Conservation (phyloP, 225 moss, liverwort and hornwort species). For the Marchantia paleacea region DNA sequence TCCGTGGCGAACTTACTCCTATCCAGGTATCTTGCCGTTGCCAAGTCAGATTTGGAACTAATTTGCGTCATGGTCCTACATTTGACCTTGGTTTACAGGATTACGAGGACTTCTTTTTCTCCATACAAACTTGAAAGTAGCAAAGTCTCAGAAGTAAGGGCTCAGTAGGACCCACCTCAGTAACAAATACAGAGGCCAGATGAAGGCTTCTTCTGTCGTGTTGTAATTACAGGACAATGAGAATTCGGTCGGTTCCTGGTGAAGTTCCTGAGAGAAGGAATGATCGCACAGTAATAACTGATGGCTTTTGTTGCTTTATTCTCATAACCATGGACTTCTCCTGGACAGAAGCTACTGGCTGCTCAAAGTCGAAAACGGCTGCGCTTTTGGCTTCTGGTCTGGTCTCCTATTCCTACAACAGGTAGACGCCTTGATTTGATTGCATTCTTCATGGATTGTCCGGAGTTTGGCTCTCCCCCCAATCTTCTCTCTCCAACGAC, state of each 20-base stretch:
- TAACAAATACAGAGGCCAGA: too few relatives aligned
- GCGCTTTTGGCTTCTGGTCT: neutral
- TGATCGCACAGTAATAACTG: neutral
- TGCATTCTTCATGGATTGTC: neutral
- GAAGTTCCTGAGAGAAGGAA: neutral
- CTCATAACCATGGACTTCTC: neutral
- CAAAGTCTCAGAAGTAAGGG: too few relatives aligned
- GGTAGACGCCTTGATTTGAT: neutral
- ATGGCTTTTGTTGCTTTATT: neutral
- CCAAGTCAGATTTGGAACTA: too few relatives aligned
- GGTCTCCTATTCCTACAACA: neutral
- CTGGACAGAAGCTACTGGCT: neutral
- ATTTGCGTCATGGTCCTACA: too few relatives aligned
- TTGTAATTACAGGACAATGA: neutral
- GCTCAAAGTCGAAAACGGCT: too few relatives aligned
- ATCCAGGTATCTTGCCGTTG: too few relatives aligned
- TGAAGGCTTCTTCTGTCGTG: too few relatives aligned
- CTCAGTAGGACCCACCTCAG: too few relatives aligned
- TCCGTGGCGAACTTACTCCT: too few relatives aligned
- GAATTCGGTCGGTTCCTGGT: neutral
- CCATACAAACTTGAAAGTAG: too few relatives aligned
- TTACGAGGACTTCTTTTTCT: too few relatives aligned
- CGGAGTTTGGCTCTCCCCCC: neutral
- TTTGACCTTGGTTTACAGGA: too few relatives aligned
- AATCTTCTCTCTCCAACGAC: neutral